phyloP scores from a whole-genome alignment of 345 rosid species.

The Ceriops tagal region DNA sequence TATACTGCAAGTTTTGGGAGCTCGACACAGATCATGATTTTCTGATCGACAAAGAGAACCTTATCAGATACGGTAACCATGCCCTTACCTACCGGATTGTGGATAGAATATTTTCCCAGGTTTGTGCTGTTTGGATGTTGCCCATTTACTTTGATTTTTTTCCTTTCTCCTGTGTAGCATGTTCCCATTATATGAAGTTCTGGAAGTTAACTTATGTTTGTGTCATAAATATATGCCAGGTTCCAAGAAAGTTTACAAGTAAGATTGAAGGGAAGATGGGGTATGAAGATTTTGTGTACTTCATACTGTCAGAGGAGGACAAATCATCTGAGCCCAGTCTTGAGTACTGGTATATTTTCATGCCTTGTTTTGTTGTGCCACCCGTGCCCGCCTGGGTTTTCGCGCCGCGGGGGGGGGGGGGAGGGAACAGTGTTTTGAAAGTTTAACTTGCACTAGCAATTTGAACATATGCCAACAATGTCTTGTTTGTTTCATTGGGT shows the following conservation, averaged over 20 bases:
- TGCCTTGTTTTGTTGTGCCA: neutral
- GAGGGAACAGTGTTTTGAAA: neutral
- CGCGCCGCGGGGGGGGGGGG: too few species aligned
- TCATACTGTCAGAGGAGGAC: constrained; percentile 93
- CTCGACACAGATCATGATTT: constrained; percentile 98
- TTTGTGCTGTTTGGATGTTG: constrained; percentile 28
- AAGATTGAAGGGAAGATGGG: constrained; percentile 89
- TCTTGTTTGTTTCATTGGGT: neutral
- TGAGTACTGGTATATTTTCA: constrained; percentile 66
- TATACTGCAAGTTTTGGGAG: constrained; percentile 99
- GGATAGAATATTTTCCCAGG: constrained; percentile 93
- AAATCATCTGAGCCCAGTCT: constrained; percentile 94
- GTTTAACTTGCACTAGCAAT: neutral
- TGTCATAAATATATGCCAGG: constrained; percentile 32
- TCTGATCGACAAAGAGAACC: constrained; percentile 96
- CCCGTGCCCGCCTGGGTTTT: too few species aligned
- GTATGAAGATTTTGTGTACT: constrained; percentile 94
- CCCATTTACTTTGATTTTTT: constrained; percentile 9
- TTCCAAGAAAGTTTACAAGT: constrained; percentile 82
- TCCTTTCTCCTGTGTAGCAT: neutral
- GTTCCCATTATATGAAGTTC: neutral
- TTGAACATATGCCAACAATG: neutral
- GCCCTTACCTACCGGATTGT: constrained; percentile 97
- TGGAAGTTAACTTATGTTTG: neutral
- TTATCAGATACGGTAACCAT: constrained; percentile 92